phyloP scores from a whole-genome alignment of 148 eudicot genomes.

The Salicornia ramosissima region DNA sequence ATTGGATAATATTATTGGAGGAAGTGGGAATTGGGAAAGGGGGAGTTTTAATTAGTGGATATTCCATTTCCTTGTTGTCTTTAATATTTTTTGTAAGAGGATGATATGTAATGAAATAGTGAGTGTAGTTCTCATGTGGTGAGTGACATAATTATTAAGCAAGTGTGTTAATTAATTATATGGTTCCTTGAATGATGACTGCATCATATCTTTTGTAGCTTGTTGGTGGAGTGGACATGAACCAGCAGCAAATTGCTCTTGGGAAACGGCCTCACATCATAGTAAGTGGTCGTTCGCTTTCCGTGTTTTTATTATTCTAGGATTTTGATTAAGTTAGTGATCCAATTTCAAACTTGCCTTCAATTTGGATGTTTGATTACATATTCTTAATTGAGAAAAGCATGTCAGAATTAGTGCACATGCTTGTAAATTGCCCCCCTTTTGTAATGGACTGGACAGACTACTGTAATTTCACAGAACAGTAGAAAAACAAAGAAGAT shows the following conservation, averaged over 20 bases:
- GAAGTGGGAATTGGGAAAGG: no score
- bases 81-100: no score
- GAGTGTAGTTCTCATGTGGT: not conserved
- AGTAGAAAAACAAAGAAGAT: no score
- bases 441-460: no score
- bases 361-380: no score
- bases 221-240: conserved; percentile 31
- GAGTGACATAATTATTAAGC: not conserved
- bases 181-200: not conserved
- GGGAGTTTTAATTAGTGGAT: not conserved
- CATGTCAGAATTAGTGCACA: no score
- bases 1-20: not conserved
- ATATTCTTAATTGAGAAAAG: no score
- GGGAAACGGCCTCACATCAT: conserved; percentile 29
- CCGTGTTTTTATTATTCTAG: not conserved
- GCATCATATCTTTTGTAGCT: conserved; percentile 22
- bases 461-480: no score
- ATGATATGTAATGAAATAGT: not conserved
- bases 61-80: not conserved
- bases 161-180: not conserved
- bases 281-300: not conserved
- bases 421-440: no score
- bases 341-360: not conserved
- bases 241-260: conserved; percentile 25
- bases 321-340: not conserved